Base-by-base conservation (phyloP, 148 eudicot species). In the Rhododendron kiyosumense region DNA sequence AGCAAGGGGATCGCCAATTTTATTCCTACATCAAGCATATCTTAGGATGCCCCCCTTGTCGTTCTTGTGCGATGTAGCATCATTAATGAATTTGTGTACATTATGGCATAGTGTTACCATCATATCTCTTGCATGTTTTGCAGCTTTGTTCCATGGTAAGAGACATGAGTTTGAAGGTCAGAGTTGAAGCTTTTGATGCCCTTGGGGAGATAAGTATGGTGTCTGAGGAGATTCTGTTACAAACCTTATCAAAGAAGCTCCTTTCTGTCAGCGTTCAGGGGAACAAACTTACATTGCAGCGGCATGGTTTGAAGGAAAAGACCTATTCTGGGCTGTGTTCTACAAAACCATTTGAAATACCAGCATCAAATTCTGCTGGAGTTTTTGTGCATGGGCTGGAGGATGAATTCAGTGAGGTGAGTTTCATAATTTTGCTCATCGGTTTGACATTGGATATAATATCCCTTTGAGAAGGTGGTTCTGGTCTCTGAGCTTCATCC, bases 361-460 rank as follows among this genome's bases (percentile, higher is more conserved):
- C 87, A 79, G 92, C 90, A 83, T 87, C 93, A 57, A 82, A 51
- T 81, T 92, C 92, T 90, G 96, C 98, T 83, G 95, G 96, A 88
- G 93, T 88, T 85, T 94, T 96, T 90, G 85, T 94, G 83, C 99
- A 95, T 85, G 99, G 98, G 85, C 89, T 96, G 41, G 99, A 96
- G 92, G 99, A 96, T 90, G 99, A 96, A 90, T 96, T 86, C 84
- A 87, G 87, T 82, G 92, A 93, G 98, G 99, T 93, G 91, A 67
- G 48, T 77, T 59, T 81, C 59, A 85, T 24, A 67, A 77, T 26
- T 48, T 85, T 80, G 43, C 32, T 20, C 81, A 6, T 79, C 69
- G 24, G 24, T 20, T 82, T 54, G 63, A 65, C 26, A 18, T 24
- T n/a, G 8, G 85, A 83, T 54, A 38, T 85, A 13, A 48, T 77